A percentile compares a stretch with the other conserved stretches of the same genome.
These are phyloP conservation scores for Ballota nigra DNA, from an alignment of 257 asterid genomes.

Conservation along the genomic window DNA sequence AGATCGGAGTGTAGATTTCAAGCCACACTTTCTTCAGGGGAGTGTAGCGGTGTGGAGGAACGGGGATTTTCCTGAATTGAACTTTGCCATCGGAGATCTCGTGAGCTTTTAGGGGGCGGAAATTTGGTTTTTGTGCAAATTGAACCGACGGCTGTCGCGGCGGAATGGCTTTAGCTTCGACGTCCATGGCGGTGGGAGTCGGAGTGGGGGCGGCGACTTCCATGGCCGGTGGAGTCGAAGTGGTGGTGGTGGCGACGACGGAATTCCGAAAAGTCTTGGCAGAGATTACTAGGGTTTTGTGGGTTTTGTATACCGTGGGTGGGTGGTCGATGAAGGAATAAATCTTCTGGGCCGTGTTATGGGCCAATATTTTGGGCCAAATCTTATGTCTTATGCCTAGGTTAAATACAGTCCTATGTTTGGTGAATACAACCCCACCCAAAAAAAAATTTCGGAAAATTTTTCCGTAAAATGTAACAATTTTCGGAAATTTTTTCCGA, in stretches of 20 bases:
- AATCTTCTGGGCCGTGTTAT: neutral
- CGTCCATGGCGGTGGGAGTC: slow-evolving; percentile 39
- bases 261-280: neutral
- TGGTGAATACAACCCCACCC: no score
- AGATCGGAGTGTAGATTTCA: slow-evolving; percentile 71
- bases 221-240: neutral
- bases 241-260: neutral
- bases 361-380: no score
- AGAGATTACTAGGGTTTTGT: neutral
- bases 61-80: slow-evolving; percentile 73
- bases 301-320: no score
- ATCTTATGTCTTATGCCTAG: no score
- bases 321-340: neutral
- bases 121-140: slow-evolving; percentile 58
- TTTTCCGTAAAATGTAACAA: no score
- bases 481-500: no score
- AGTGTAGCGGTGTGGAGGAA: slow-evolving; percentile 76
- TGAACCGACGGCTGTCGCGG: slow-evolving; percentile 18
- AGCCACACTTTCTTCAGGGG: slow-evolving; percentile 80
- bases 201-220: slow-evolving; percentile 12
- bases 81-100: slow-evolving; percentile 71
- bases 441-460: no score
- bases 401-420: no score
- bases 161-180: slow-evolving; percentile 28
- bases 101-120: slow-evolving; percentile 68